Evolutionary conservation across 163 green algal genomes (phyloP).

Genomic region (Picocystis sp.): DNA sequence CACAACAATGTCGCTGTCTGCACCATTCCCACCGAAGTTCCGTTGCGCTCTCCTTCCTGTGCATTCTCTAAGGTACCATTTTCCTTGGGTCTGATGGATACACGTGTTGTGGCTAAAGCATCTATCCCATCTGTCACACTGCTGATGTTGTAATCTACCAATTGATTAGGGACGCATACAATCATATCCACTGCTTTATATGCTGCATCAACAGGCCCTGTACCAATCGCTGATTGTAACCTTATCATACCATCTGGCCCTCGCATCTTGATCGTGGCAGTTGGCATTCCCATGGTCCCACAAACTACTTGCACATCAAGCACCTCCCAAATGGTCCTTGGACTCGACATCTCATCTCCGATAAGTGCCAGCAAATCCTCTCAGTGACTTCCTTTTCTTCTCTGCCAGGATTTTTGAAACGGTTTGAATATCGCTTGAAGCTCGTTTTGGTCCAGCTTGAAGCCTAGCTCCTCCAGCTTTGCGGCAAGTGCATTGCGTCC

Average conservation of each 20-base stretch:
- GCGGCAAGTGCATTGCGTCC: conserved; percentile 70
- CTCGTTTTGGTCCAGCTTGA: conserved; percentile 30
- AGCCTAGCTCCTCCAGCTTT: conserved; percentile 56
- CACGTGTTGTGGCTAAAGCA: conserved; percentile 63
- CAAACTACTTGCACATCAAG: conserved; percentile 71
- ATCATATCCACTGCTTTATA: conserved; percentile 92
- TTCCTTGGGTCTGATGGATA: conserved; percentile 47
- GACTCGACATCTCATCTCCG: conserved; percentile 47
- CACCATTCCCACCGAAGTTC: conserved; percentile 56
- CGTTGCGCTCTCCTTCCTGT: conserved; percentile 12
- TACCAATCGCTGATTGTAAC: conserved; percentile 55
- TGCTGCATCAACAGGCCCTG: conserved; percentile 75
- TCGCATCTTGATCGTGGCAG: conserved; percentile 75
- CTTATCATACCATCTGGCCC: conserved; percentile 66
- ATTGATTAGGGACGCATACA: conserved; percentile 53
- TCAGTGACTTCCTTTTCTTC: conserved; percentile 80
- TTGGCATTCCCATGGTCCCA: conserved; percentile 86
- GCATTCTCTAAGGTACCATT: conserved; percentile 6
- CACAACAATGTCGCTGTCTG: conserved; percentile 90
- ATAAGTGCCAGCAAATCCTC: conserved; percentile 87
- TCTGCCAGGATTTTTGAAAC: conserved; percentile 74
- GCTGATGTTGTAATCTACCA: conserved; percentile 73
- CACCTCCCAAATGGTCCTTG: conserved; percentile 46
- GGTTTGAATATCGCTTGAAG: conserved; percentile 81
- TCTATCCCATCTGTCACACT: conserved; percentile 84